phyloP scores from a whole-genome alignment of 306 rosid species.

The cucumber (Cucumis sativus) region DNA sequence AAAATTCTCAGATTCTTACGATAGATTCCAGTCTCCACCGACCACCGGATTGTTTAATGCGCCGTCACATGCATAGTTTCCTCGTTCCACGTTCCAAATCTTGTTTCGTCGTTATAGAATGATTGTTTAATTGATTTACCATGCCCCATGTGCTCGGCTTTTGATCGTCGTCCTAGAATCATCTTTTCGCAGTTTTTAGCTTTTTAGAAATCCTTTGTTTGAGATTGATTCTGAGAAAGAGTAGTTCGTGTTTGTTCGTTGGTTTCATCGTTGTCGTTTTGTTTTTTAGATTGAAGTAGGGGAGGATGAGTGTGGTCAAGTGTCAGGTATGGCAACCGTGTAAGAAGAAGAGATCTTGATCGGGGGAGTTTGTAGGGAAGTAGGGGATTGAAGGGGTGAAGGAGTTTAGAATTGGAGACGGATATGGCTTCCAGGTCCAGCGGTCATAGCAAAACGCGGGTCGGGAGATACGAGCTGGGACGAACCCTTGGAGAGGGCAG shows the following conservation, averaged over 20 bases:
- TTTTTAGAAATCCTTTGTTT: background rate
- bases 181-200: background rate
- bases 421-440: constrained; percentile 34
- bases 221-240: background rate
- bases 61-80: background rate
- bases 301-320: constrained; percentile 52
- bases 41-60: background rate
- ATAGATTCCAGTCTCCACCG: background rate
- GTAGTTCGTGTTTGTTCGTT: background rate
- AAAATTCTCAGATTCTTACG: background rate
- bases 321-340: constrained; percentile 93
- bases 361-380: background rate
- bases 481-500: constrained; percentile 87
- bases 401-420: background rate
- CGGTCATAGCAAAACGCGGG: constrained; percentile 34
- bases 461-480: constrained; percentile 74
- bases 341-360: constrained; percentile 74
- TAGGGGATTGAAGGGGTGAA: background rate
- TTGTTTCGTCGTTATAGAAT: background rate
- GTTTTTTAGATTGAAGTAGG: background rate
- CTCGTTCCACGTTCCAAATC: background rate
- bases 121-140: background rate
- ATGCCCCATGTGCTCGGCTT: background rate
- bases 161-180: background rate
- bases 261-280: background rate